Evolutionary conservation across 441 rosid genomes (phyloP).

Genomic region (Geranium incanum): DNA sequence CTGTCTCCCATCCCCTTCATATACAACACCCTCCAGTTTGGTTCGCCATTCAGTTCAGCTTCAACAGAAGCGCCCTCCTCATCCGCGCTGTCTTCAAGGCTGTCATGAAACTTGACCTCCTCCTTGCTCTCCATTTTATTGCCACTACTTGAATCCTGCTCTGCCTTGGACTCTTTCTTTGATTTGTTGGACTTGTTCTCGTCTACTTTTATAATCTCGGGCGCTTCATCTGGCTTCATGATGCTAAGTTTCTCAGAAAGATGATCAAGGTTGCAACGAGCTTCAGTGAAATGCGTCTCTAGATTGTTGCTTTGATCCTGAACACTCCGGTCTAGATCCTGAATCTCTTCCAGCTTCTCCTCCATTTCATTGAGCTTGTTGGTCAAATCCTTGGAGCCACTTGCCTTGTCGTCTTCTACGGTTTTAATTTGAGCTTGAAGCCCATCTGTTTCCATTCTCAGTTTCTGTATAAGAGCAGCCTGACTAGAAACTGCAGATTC

Average conservation of each 20-base stretch:
- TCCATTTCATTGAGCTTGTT: constrained; percentile 58
- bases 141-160: neutral
- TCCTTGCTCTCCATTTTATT: constrained; percentile 14
- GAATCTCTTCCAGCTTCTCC: constrained; percentile 45
- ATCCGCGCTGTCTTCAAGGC: no score
- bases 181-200: neutral
- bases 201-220: neutral
- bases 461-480: constrained; percentile 47
- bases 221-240: constrained; percentile 31
- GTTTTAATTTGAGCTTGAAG: constrained; percentile 55
- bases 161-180: no score
- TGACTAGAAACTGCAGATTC: constrained; percentile 67
- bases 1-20: constrained; percentile 49
- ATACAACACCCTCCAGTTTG: constrained; percentile 53
- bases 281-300: constrained; percentile 44
- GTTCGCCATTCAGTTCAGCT: constrained; percentile 34
- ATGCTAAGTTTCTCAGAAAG: constrained; percentile 35
- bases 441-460: constrained; percentile 51
- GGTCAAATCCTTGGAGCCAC: constrained; percentile 37
- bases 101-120: no score
- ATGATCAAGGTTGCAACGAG: constrained; percentile 37
- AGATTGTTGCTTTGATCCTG: constrained; percentile 47
- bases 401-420: constrained; percentile 54
- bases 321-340: constrained; percentile 44
- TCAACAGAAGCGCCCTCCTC: no score